Conservation (phyloP, 768 basidiomycete genomes). For the Austroboletus eburneus region DNA sequence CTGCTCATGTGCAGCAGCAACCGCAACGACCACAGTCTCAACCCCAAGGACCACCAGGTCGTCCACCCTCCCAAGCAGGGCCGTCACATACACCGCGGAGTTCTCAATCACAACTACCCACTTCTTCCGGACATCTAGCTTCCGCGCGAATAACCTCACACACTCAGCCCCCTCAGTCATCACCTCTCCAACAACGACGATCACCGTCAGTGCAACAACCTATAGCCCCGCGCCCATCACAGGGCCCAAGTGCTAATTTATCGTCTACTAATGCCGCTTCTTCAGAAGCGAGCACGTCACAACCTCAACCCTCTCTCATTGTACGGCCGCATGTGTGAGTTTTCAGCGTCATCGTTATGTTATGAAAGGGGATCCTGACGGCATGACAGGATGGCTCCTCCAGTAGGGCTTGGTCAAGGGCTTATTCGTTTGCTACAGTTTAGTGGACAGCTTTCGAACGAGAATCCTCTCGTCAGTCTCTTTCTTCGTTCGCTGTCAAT, state of each 20-base stretch:
- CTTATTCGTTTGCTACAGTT: conserved; percentile 64
- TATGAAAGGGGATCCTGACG: conserved; percentile 12
- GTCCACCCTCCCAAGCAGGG: conserved; percentile 49
- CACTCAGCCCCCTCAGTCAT: conserved; percentile 31
- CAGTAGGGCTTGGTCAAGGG: conserved; percentile 58
- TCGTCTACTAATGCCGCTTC: conserved; percentile 23
- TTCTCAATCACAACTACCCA: conserved; percentile 32
- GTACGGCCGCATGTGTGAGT: conserved; percentile 32
- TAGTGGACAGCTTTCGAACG: conserved; percentile 58
- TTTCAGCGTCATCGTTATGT: neutral
- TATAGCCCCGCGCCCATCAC: conserved; percentile 36
- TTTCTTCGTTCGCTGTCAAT: conserved; percentile 1
- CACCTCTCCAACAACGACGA: conserved; percentile 30
- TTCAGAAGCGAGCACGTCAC: conserved; percentile 30
- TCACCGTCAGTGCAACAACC: conserved; percentile 34
- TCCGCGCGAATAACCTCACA: conserved; percentile 34
- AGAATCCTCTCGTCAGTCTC: conserved; percentile 42
- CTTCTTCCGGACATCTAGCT: conserved; percentile 26
- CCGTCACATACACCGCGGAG: conserved; percentile 46
- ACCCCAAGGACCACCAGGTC: conserved; percentile 45
- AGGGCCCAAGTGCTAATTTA: conserved; percentile 22
- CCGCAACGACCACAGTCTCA: conserved; percentile 60
- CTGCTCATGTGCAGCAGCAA: conserved; percentile 33
- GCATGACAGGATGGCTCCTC: conserved; percentile 28
- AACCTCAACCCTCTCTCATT: conserved; percentile 28